Base-by-base conservation (phyloP, 352 stramenopile species). In the Phytophthora citrophthora region DNA sequence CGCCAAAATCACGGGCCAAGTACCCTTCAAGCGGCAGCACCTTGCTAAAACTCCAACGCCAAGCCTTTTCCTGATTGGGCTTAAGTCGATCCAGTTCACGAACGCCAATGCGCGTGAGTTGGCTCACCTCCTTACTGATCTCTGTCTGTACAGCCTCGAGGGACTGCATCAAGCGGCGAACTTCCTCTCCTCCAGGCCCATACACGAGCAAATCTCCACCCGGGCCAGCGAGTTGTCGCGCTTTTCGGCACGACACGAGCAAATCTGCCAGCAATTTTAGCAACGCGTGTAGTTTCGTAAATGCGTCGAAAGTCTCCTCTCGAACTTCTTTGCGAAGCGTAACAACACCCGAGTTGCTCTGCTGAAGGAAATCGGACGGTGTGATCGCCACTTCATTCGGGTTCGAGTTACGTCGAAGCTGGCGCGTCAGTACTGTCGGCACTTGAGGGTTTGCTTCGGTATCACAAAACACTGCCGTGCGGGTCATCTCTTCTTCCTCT, bases 1-100 rank as follows among this genome's bases (percentile, higher is more conserved):
- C 87, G 12, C 80, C 82, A 75, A 95, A 93, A 72, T 95, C 87
- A 48, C 91, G 85, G 3, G 84, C 83, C 45, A 95, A 67, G 53
- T 94, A 94, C 32, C 87, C 88, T 75, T 95, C 83, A 26, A 95
- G 64, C 1, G 83, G 86, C 49, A 94, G 41, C 45, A 94, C 87
- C 52, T 94, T 93, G 52, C 85, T 93, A 57, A 94, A 94, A 54
- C 85, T 92, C 74, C 88, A 90, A 26, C 85, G 81, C 87, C 87
- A 95, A 5, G 74, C 85, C 60, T 91, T 92, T 50, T 95, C 87
- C 54, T 93, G 83, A 50, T 91, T 95, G 6, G 87, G 83, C 54
- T 95, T 95, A 4, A 95, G 67, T n/a, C 80, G 83, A 56, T 95
- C 87, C 12, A 95, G 68, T 50, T 94, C 87, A 12, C 83, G 85